A percentile compares a stretch with the other conserved stretches of the same genome.
Evolutionary conservation across 75 land plant genomes (phyloP).

Genomic region (Chamaecyparis obtusa): DNA sequence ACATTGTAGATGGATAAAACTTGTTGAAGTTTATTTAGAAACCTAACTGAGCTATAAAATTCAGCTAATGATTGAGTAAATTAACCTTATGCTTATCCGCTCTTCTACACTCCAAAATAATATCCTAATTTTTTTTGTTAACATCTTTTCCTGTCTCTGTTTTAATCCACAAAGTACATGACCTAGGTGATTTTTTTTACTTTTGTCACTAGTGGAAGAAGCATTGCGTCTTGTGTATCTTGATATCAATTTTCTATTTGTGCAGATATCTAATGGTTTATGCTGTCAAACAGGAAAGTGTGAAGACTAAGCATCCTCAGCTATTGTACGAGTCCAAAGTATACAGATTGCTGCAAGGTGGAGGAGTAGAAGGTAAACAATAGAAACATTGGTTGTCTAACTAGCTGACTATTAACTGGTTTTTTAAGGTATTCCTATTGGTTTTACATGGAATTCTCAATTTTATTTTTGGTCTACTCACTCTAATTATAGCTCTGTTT

Average conservation of each 20-base stretch:
- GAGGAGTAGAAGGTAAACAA: slow-evolving; percentile 25
- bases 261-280: background rate
- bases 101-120: background rate
- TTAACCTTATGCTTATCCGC: background rate
- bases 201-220: background rate
- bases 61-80: background rate
- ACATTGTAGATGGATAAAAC: background rate
- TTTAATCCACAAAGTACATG: background rate
- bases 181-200: background rate
- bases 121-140: background rate
- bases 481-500: background rate
- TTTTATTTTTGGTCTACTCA: background rate
- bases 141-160: background rate
- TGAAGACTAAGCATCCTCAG: slow-evolving; percentile 53
- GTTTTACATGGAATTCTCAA: background rate
- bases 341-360: slow-evolving; percentile 59
- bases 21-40: background rate
- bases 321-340: slow-evolving; percentile 54
- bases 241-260: background rate
- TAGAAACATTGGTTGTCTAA: background rate
- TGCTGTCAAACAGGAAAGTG: slow-evolving; percentile 36
- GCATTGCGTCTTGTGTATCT: background rate
- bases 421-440: background rate
- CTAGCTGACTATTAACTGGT: background rate
- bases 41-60: background rate